Evolutionary conservation across 23 red algal species (phyloP), one percentile per base, ranked within the genome.

Genomic region (Gracilaria caudata): DNA sequence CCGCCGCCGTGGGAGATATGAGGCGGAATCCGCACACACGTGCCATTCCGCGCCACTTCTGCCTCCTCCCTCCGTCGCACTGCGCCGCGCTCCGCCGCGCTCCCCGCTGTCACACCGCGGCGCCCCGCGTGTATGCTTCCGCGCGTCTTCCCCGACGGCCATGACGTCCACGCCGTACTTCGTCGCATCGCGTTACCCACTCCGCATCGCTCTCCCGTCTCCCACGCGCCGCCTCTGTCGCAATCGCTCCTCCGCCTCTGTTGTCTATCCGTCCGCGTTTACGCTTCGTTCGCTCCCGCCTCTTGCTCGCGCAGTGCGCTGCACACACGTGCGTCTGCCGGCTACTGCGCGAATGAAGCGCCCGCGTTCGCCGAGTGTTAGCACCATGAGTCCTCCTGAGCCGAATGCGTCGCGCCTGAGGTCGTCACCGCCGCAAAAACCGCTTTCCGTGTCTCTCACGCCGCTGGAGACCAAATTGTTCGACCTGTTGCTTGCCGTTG

Each of bases 401-500:
- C 40, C 70, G 1, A 75, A 47, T 49, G 29, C 70, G 7, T 75
- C 70, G 37, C 70, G 70, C 39, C 25, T 75, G 20, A 43, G 29
- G 14, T 34, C 39, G n/a, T n/a, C 70, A 3, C 29, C 70, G 20
- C 29, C 70, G 7, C 43, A 43, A 24, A 43, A 47, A 25, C 70
- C 70, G n/a, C 39, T 47, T 0, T 36, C 61, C 30, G 70, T 75
- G 21, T 43, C 81, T 9, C 81, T 93, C 32, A 86, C 79, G 7
- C 33, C 57, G 41, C 38, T 82, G 49, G 90, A 93, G 45, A 66
- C 58, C 0, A 81, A 63, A 16, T 41, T 93, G 6, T 93, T 93
- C 44, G 46, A 70, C 7, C 45, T 93, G 41, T 51, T 93, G 46
- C 80, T 86, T 21, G 36, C 76, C 11, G 90, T 93, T 4, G 83